Conservation (phyloP, 2,329 filamentous ascomycete genomes). For the Stachybotrys elegans region DNA sequence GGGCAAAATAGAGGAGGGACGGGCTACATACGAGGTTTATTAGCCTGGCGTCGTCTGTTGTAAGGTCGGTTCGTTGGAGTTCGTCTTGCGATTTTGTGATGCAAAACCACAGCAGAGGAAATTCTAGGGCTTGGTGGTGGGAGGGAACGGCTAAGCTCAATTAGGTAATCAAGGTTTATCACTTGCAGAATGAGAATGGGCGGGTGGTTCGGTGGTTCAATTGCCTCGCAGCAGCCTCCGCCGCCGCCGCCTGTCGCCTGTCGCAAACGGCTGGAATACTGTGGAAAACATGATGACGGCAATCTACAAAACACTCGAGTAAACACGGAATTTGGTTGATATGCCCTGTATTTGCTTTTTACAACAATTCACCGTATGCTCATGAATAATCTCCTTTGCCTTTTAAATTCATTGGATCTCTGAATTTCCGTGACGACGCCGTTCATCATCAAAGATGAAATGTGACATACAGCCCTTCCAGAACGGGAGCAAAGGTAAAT, state of each 20-base stretch:
- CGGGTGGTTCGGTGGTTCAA: no score
- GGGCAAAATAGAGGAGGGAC: constrained; percentile 9
- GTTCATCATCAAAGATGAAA: constrained; percentile 52
- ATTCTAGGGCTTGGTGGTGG: constrained; percentile 41
- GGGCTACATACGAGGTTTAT: constrained; percentile 29
- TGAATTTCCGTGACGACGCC: constrained; percentile 63
- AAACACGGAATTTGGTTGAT: no score
- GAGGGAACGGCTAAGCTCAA: constrained; percentile 28
- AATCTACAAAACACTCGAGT: no score
- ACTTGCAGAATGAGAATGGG: no score
- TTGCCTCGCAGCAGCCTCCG: no score
- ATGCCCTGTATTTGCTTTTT: no score
- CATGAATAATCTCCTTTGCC: constrained; percentile 22
- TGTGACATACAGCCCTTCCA: constrained; percentile 63
- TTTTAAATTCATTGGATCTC: constrained; percentile 38
- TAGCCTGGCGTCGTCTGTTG: constrained; percentile 27
- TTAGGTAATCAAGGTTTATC: constrained; percentile 38
- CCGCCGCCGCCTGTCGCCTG: no score
- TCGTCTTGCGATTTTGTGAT: constrained; percentile 34
- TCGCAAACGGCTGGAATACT: no score
- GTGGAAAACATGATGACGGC: no score
- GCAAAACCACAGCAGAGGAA: constrained; percentile 32
- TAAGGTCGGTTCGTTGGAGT: constrained; percentile 22
- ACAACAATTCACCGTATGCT: constrained; percentile 26
- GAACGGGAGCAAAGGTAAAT: constrained; percentile 52